phyloP scores from a whole-genome alignment of 108 stramenopile genomes.

The Parietichytrium sp. region DNA sequence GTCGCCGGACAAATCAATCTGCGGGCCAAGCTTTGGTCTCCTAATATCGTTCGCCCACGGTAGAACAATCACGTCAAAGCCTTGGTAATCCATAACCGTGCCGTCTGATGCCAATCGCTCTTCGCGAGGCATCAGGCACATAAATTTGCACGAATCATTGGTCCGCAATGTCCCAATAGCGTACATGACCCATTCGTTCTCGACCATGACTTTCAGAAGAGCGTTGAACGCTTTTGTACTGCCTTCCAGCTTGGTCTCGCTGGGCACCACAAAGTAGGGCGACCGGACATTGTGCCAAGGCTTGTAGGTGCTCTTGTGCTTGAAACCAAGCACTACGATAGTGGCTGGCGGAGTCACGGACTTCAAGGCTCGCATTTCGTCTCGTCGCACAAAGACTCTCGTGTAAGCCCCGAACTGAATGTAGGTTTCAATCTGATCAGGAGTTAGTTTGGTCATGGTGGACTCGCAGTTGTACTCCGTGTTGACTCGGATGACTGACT shows the following conservation, averaged over 20 bases:
- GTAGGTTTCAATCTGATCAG: not conserved
- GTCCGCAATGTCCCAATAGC: not conserved
- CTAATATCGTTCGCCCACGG: slow-evolving; percentile 37
- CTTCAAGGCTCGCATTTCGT: not conserved
- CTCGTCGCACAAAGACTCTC: not conserved
- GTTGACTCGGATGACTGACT: not conserved
- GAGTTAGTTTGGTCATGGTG: slow-evolving; percentile 16
- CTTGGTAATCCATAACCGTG: not conserved
- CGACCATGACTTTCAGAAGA: not conserved
- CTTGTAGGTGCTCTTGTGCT: not conserved
- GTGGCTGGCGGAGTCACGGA: not conserved
- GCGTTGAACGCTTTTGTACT: not conserved
- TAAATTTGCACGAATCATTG: not conserved
- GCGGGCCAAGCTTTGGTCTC: not conserved
- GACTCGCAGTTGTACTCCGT: slow-evolving; percentile 28
- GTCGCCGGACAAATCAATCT: not conserved
- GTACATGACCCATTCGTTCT: not conserved
- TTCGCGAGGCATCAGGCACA: not conserved
- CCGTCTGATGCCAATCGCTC: not conserved
- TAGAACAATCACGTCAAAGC: not conserved
- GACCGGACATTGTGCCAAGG: slow-evolving; percentile 33
- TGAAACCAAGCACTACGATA: not conserved
- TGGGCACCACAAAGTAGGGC: slow-evolving; percentile 31
- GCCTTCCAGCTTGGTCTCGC: not conserved
- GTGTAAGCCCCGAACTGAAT: not conserved